Evolutionary conservation across 495 filamentous ascomycete genomes (phyloP).

Genomic region (Hypoxylon subgilvum): DNA sequence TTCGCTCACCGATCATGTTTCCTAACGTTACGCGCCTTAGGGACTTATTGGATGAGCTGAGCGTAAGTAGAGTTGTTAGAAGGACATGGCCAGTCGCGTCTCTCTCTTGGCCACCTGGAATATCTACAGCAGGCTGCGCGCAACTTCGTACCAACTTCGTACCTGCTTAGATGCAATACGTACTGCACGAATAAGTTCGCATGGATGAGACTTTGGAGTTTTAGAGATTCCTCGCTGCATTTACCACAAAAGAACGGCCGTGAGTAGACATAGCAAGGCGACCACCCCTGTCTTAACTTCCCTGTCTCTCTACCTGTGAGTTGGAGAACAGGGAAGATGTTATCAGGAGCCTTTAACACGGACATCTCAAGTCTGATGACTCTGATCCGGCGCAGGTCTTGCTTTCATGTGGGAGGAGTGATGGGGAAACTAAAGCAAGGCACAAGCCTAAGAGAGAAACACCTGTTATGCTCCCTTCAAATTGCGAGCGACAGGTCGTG

Average conservation of each 20-base stretch:
- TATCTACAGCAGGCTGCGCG: constrained; percentile 21
- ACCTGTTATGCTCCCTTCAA: constrained; percentile 11
- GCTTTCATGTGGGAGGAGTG: constrained; percentile 13
- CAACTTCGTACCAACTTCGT: constrained; percentile 17
- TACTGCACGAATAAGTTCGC: constrained; percentile 5
- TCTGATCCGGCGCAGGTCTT: no score
- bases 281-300: constrained; percentile 33
- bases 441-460: constrained; percentile 24
- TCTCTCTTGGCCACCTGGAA: not conserved
- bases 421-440: constrained; percentile 25
- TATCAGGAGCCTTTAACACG: constrained; percentile 16
- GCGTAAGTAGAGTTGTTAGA: constrained; percentile 2
- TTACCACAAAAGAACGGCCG: constrained; percentile 27
- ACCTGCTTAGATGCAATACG: not conserved
- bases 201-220: not conserved
- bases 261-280: constrained; percentile 15
- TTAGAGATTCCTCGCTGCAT: constrained; percentile 34
- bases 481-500: constrained; percentile 18
- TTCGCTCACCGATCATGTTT: constrained; percentile 30
- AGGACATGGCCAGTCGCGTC: no score
- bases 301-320: constrained; percentile 11
- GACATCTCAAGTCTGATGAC: constrained; percentile 15
- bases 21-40: constrained; percentile 13
- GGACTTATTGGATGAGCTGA: constrained; percentile 12
- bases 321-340: constrained; percentile 13